Percentiles rank a stretch among this genome's conserved stretches.
Conservation (phyloP, 257 asterid species). For the Echites panduratus region DNA sequence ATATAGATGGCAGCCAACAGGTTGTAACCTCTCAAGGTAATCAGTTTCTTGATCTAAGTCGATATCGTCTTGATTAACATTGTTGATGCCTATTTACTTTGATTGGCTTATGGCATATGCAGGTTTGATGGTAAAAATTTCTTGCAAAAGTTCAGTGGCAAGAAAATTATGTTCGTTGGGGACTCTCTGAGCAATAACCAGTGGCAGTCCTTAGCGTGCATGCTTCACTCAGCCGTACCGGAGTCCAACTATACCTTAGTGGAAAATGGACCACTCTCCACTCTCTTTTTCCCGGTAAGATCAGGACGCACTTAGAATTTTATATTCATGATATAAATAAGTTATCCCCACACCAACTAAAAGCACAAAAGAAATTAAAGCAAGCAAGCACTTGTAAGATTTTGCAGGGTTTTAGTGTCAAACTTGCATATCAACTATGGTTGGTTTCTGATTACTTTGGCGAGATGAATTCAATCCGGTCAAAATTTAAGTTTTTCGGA, state of each 20-base stretch:
- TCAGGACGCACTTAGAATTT: background rate
- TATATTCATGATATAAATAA: background rate
- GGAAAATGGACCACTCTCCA: slow-evolving; percentile 24
- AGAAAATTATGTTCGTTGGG: slow-evolving; percentile 57
- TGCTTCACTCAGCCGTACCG: slow-evolving; percentile 49
- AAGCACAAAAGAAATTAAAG: background rate
- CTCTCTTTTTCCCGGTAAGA: slow-evolving; percentile 48
- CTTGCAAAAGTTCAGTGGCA: slow-evolving; percentile 38
- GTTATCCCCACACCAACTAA: background rate
- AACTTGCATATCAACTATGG: background rate
- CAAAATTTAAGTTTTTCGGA: no score
- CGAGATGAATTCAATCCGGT: no score
- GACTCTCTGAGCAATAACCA: slow-evolving; percentile 62
- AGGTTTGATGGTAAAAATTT: slow-evolving; percentile 55
- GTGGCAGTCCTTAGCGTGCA: slow-evolving; percentile 66
- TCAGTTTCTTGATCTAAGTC: background rate
- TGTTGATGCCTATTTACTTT: background rate
- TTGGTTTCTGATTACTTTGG: background rate
- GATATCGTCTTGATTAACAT: background rate
- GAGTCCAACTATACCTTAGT: slow-evolving; percentile 29
- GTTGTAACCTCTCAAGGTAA: slow-evolving; percentile 47
- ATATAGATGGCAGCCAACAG: slow-evolving; percentile 56
- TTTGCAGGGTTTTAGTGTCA: background rate
- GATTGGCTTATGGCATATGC: background rate
- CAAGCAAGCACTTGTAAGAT: background rate